Evolutionary conservation across 1,284 basidiomycete genomes (phyloP).

Genomic region (Grifola frondosa): DNA sequence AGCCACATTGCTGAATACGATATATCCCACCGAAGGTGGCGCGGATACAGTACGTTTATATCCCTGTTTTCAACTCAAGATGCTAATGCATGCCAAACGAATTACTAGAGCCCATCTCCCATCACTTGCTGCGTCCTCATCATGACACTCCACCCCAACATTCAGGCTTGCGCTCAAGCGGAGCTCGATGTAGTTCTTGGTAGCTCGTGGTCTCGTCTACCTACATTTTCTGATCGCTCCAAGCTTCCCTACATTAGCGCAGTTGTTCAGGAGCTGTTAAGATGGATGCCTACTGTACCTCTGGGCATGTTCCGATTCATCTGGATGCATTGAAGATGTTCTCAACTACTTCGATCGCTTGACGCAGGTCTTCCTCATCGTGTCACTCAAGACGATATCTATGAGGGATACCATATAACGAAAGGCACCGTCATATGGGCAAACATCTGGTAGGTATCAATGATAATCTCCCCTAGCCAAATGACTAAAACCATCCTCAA

Average conservation of each 20-base stretch:
- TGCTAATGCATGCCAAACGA: background rate
- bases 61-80: background rate
- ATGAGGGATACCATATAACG: conserved; percentile 23
- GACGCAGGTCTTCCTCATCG: conserved; percentile 31
- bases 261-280: conserved; percentile 35
- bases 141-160: conserved; percentile 35
- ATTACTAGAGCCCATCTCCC: conserved; percentile 27
- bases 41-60: conserved; percentile 32
- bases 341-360: too few relatives aligned
- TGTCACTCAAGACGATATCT: conserved; percentile 30
- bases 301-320: conserved; percentile 16
- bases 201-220: conserved; percentile 26
- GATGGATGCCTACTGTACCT: conserved; percentile 34
- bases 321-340: too few relatives aligned
- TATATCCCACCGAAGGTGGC: background rate
- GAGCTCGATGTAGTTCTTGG: conserved; percentile 38
- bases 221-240: conserved; percentile 30
- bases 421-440: conserved; percentile 34
- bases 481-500: conserved; percentile 1
- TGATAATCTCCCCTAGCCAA: background rate
- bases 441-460: conserved; percentile 33
- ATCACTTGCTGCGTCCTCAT: conserved; percentile 36
- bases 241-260: conserved; percentile 37
- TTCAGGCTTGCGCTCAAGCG: conserved; percentile 35
- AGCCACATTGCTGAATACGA: background rate